These are phyloP conservation scores for Barnettozyma sucrosica DNA, from an alignment of 805 yeast species.

Conservation along the genomic window DNA sequence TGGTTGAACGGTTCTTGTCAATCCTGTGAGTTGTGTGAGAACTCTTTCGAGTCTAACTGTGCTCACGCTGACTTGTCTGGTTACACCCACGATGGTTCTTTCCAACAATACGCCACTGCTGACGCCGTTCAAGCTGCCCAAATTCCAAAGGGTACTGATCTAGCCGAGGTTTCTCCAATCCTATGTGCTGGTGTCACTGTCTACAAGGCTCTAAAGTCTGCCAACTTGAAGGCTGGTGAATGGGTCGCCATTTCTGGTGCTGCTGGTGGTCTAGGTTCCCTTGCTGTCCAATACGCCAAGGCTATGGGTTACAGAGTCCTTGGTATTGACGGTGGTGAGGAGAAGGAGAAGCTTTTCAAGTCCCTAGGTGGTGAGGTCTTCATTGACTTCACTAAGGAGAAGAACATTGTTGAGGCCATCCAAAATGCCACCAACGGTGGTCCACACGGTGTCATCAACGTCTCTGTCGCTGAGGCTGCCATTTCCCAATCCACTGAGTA, in stretches of 20 bases:
- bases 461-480: conserved; percentile 45
- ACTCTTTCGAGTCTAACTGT: conserved; percentile 60
- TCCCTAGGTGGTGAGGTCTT: conserved; percentile 60
- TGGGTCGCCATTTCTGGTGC: conserved; percentile 78
- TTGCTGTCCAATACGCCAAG: conserved; percentile 71
- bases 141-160: conserved; percentile 54
- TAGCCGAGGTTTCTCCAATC: conserved; percentile 53
- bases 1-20: conserved; percentile 69
- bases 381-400: conserved; percentile 49
- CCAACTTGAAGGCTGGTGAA: conserved; percentile 55
- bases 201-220: conserved; percentile 62
- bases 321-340: conserved; percentile 74
- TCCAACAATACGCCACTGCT: conserved; percentile 64
- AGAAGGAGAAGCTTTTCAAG: conserved; percentile 50
- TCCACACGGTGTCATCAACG: conserved; percentile 48
- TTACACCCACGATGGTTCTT: conserved; percentile 36
- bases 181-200: conserved; percentile 44
- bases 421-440: conserved; percentile 54
- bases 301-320: conserved; percentile 73
- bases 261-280: conserved; percentile 76
- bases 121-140: conserved; percentile 60
- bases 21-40: conserved; percentile 60
- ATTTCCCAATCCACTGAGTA: conserved; percentile 46
- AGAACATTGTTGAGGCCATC: conserved; percentile 45
- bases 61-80: conserved; percentile 66